Evolutionary conservation across 257 asterid genomes (phyloP).

Genomic region (Scutellaria baicalensis): DNA sequence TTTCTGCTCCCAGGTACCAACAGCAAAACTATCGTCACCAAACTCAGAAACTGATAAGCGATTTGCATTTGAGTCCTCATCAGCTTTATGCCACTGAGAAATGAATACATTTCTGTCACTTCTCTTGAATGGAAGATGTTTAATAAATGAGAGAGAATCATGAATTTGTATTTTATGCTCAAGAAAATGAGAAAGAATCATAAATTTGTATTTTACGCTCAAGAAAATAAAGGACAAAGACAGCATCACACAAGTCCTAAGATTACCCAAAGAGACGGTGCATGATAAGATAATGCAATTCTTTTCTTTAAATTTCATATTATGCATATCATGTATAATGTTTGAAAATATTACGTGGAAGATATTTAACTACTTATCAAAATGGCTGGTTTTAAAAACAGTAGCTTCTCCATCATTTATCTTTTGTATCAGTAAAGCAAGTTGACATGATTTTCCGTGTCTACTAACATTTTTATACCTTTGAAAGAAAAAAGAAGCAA

Average conservation of each 20-base stretch:
- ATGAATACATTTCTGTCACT: background rate
- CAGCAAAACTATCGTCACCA: conserved; percentile 82
- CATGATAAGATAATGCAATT: background rate
- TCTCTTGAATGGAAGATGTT: background rate
- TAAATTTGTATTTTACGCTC: background rate
- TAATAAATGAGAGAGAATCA: background rate
- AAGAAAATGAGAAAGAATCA: background rate
- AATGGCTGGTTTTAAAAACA: background rate
- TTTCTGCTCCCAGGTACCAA: conserved; percentile 88
- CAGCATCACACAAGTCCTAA: background rate
- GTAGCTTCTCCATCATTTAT: background rate
- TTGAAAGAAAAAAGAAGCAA: background rate
- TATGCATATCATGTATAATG: background rate
- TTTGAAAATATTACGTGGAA: background rate
- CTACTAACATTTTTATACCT: background rate
- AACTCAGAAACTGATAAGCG: conserved; percentile 77
- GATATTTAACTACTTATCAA: background rate
- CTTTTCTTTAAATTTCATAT: background rate
- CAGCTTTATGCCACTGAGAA: conserved; percentile 65
- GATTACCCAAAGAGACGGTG: background rate
- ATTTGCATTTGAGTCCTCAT: conserved; percentile 50
- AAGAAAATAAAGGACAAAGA: background rate
- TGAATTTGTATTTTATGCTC: background rate
- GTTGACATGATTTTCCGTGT: background rate
- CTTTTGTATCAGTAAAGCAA: background rate